These are phyloP conservation scores for Syzygium aromaticum DNA, from an alignment of 345 rosid species.

Conservation along the genomic window DNA sequence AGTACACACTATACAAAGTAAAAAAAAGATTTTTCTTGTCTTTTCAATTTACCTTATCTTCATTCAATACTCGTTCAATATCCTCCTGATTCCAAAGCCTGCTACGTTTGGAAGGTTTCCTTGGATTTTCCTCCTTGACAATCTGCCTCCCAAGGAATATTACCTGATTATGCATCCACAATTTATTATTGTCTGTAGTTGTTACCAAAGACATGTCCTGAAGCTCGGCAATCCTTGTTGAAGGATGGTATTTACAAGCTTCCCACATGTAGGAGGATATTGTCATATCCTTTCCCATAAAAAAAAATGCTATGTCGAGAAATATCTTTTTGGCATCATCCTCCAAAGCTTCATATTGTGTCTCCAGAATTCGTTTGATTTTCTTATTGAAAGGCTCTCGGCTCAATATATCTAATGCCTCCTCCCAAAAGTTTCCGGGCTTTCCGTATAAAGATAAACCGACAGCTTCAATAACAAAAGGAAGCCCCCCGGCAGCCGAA, in stretches of 20 bases:
- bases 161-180: neutral
- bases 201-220: neutral
- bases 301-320: neutral
- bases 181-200: neutral
- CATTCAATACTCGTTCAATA: neutral
- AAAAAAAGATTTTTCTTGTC: neutral
- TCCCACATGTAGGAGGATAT: neutral
- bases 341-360: neutral
- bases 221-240: fast-evolving
- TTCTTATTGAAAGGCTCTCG: neutral
- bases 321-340: neutral
- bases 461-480: neutral
- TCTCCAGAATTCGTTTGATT: neutral
- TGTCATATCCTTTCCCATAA: neutral
- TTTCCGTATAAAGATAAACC: neutral
- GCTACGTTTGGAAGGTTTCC: neutral
- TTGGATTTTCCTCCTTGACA: neutral
- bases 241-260: neutral
- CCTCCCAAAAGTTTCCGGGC: fast-evolving
- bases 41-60: neutral
- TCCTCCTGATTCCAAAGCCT: neutral
- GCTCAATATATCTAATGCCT: neutral
- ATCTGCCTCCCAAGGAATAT: neutral
- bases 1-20: too few relatives aligned
- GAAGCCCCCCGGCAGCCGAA: neutral